Percentiles rank a stretch among this genome's conserved stretches.
phyloP scores from a whole-genome alignment of 1,284 basidiomycete genomes.

The Cryptococcus amylolentus region DNA sequence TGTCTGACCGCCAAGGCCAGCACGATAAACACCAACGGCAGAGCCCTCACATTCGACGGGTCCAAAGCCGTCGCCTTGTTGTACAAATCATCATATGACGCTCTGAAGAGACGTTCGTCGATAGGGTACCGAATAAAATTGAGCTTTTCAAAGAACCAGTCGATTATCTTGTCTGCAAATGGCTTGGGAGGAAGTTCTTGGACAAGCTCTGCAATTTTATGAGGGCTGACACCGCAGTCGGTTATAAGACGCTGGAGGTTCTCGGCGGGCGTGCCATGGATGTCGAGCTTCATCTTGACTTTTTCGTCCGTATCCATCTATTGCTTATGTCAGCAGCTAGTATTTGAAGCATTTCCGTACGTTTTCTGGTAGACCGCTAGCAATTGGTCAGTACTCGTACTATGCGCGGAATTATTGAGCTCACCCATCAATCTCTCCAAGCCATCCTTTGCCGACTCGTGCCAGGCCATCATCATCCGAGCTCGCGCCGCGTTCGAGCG shows the following conservation, averaged over 20 bases:
- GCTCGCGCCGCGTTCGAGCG: constrained; percentile 17
- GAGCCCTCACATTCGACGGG: constrained; percentile 78
- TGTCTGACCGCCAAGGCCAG: constrained; percentile 83
- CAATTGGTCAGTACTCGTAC: neutral
- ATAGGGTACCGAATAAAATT: constrained; percentile 94
- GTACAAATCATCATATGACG: constrained; percentile 74
- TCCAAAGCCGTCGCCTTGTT: constrained; percentile 69
- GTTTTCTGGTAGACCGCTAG: constrained; percentile 17
- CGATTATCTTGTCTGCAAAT: constrained; percentile 61
- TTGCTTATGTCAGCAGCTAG: neutral
- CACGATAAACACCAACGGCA: constrained; percentile 87
- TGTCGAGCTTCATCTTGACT: constrained; percentile 46
- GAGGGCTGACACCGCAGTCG: constrained; percentile 83
- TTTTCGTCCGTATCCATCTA: constrained; percentile 44
- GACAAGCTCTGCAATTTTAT: constrained; percentile 82
- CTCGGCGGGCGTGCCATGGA: constrained; percentile 48
- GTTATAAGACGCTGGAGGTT: constrained; percentile 66
- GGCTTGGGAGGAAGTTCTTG: constrained; percentile 76
- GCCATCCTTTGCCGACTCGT: constrained; percentile 38
- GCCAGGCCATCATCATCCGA: constrained; percentile 34
- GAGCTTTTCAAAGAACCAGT: constrained; percentile 57
- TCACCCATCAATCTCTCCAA: constrained; percentile 44
- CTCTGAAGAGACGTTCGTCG: constrained; percentile 77
- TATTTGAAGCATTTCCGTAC: neutral
- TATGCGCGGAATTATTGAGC: constrained; percentile 3